Evolutionary conservation across 1,284 basidiomycete genomes (phyloP).

Genomic region (Paramarasmius palmivorus): DNA sequence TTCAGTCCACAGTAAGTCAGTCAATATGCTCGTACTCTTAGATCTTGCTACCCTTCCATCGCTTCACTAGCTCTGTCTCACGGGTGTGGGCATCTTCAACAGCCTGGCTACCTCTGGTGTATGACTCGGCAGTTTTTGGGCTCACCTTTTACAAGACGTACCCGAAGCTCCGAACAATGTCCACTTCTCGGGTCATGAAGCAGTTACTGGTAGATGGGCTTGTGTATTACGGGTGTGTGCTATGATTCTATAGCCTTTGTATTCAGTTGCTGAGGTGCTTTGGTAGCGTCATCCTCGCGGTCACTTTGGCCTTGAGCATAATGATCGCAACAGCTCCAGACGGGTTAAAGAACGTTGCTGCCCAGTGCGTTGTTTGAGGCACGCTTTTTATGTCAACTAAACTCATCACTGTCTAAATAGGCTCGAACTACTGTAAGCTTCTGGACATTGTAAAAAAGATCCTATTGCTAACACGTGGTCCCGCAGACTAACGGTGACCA

Average conservation of each 20-base stretch:
- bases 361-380: background rate
- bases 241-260: too few species aligned
- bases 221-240: constrained; percentile 49
- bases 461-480: background rate
- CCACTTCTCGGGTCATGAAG: constrained; percentile 42
- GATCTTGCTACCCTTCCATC: background rate
- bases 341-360: constrained; percentile 1
- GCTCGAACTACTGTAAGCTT: constrained; percentile 50
- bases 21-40: background rate
- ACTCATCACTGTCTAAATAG: constrained; percentile 24
- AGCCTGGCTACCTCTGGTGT: constrained; percentile 56
- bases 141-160: constrained; percentile 49
- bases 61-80: too few species aligned
- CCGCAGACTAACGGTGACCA: constrained; percentile 36
- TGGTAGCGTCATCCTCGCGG: constrained; percentile 49
- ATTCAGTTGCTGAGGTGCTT: background rate
- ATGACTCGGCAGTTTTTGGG: constrained; percentile 51
- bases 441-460: background rate
- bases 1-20: background rate
- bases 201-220: constrained; percentile 53
- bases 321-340: constrained; percentile 47
- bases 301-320: constrained; percentile 50
- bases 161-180: constrained; percentile 36
- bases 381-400: too few species aligned
- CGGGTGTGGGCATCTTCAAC: constrained; percentile 27